phyloP scores from a whole-genome alignment of 768 basidiomycete genomes.

The Ramaria sp. region DNA sequence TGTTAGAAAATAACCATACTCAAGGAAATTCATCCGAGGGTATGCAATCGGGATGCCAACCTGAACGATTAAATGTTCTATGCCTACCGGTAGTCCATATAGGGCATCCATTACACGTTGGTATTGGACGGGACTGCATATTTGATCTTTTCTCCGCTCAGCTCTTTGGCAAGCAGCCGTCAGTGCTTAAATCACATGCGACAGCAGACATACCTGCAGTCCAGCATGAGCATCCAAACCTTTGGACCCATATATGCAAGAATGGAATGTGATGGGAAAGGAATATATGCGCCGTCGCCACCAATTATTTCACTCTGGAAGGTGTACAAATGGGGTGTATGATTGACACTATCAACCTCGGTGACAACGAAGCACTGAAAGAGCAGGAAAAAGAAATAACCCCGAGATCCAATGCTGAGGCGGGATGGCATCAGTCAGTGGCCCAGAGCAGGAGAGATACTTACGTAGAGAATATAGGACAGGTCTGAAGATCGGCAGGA shows the following conservation, averaged over 20 bases:
- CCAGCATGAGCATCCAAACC: constrained; percentile 62
- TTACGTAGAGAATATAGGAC: constrained; percentile 65
- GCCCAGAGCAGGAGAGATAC: constrained; percentile 10
- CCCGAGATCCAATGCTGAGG: constrained; percentile 66
- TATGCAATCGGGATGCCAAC: constrained; percentile 85
- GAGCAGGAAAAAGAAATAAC: constrained; percentile 86
- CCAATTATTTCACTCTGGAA: constrained; percentile 71
- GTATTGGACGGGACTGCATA: constrained; percentile 72
- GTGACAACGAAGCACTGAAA: constrained; percentile 73
- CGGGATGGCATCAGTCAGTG: neutral
- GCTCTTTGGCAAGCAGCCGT: constrained; percentile 40
- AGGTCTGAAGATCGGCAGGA: constrained; percentile 66
- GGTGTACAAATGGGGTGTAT: constrained; percentile 48
- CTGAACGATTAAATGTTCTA: constrained; percentile 80
- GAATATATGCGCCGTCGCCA: constrained; percentile 63
- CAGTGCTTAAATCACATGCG: neutral
- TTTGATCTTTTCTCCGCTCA: constrained; percentile 72
- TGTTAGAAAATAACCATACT: constrained; percentile 13
- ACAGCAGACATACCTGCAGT: constrained; percentile 56
- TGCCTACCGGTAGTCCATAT: constrained; percentile 42
- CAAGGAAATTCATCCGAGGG: constrained; percentile 88
- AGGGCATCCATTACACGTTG: constrained; percentile 58
- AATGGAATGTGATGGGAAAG: constrained; percentile 74
- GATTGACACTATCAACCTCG: constrained; percentile 63
- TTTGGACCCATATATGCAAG: constrained; percentile 73